Evolutionary conservation across 129 eudicot genomes (phyloP).

Genomic region (Tagetes erecta): DNA sequence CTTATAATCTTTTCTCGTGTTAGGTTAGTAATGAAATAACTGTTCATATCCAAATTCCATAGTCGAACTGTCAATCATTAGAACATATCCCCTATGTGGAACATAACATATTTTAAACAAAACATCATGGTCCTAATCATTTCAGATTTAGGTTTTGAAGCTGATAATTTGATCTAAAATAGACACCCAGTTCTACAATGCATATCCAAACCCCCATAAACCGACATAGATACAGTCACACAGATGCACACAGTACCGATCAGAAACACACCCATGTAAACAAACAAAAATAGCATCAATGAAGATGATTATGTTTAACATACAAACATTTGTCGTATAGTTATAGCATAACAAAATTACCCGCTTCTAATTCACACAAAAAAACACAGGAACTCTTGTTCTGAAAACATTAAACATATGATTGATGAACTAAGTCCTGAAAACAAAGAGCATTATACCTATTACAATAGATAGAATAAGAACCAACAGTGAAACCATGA

Average conservation of each 20-base stretch:
- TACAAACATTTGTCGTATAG: slow-evolving; percentile 8
- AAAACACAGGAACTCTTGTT: background rate
- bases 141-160: background rate
- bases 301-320: background rate
- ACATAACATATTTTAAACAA: slow-evolving; percentile 12
- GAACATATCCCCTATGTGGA: background rate
- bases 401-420: background rate
- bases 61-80: background rate
- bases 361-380: slow-evolving; percentile 9
- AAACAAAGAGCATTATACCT: slow-evolving; percentile 38
- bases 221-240: background rate
- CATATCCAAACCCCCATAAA: background rate
- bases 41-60: background rate
- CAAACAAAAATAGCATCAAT: background rate
- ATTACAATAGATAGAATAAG: slow-evolving; percentile 44
- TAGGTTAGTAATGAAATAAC: background rate
- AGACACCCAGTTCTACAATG: background rate
- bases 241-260: background rate
- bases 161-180: background rate
- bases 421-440: slow-evolving; percentile 18
- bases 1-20: slow-evolving; percentile 17
- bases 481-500: slow-evolving; percentile 42
- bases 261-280: background rate
- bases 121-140: slow-evolving; percentile 7
- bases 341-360: slow-evolving; percentile 1